Percentiles rank a stretch among this genome's conserved stretches.
phyloP scores from a whole-genome alignment of 1,139 yeast species.

The Scheffersomyces parashehatae region DNA sequence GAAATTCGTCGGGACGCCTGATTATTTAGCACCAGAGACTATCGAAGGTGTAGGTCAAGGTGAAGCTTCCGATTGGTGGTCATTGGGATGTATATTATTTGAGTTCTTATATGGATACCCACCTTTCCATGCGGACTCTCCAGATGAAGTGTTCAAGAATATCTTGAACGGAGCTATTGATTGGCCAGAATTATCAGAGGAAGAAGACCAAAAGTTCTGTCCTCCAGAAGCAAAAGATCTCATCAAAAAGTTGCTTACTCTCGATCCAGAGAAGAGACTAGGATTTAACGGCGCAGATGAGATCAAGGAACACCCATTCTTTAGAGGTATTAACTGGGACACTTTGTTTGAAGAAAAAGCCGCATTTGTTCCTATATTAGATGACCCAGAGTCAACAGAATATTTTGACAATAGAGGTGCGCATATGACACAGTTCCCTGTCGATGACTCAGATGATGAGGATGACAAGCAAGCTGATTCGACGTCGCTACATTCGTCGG shows the following conservation, averaged over 20 bases:
- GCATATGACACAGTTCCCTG: conserved; percentile 59
- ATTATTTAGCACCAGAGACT: conserved; percentile 95
- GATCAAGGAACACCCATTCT: conserved; percentile 76
- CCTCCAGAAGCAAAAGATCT: conserved; percentile 74
- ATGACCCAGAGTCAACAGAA: conserved; percentile 85
- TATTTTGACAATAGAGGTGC: conserved; percentile 95
- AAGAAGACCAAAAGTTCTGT: conserved; percentile 55
- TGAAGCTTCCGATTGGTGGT: conserved; percentile 97
- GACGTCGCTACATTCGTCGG: background rate
- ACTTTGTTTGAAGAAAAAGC: conserved; percentile 73
- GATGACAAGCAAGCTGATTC: conserved; percentile 10
- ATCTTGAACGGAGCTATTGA: conserved; percentile 72
- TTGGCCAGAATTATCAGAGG: conserved; percentile 70
- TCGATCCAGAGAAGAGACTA: conserved; percentile 65
- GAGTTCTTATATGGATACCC: conserved; percentile 93
- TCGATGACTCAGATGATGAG: conserved; percentile 45
- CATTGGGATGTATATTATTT: conserved; percentile 91
- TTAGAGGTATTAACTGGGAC: conserved; percentile 73
- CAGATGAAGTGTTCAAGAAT: conserved; percentile 79
- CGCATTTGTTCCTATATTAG: conserved; percentile 77
- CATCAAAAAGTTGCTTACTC: conserved; percentile 58
- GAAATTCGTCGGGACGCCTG: conserved; percentile 95
- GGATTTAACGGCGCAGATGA: conserved; percentile 81
- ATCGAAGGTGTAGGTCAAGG: conserved; percentile 84
- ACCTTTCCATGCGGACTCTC: conserved; percentile 86